These are phyloP conservation scores for Podospora comata DNA, from an alignment of 495 filamentous ascomycete species.

Conservation along the genomic window DNA sequence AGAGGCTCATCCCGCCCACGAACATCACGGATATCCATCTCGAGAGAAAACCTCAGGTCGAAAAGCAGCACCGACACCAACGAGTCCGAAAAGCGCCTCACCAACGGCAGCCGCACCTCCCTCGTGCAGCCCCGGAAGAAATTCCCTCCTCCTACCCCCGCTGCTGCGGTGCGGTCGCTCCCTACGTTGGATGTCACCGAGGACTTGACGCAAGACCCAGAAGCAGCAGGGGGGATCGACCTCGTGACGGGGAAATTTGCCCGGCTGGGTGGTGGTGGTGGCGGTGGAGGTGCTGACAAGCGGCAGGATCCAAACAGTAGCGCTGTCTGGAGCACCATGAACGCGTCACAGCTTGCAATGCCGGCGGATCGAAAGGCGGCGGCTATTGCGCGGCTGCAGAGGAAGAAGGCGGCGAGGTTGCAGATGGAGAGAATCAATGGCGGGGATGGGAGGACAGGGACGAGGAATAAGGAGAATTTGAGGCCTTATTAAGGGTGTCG, in stretches of 20 bases:
- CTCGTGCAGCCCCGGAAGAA: constrained; percentile 1
- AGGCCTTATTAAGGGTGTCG: constrained; percentile 20
- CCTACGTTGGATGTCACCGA: too few relatives aligned
- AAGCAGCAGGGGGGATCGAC: constrained; percentile 28
- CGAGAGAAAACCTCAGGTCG: constrained; percentile 4
- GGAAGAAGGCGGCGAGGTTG: constrained; percentile 46
- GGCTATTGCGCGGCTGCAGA: constrained; percentile 60
- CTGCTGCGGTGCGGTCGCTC: not conserved
- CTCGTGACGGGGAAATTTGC: constrained; percentile 44
- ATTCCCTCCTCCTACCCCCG: constrained; percentile 8
- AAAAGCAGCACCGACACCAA: constrained; percentile 4
- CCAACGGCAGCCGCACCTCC: constrained; percentile 5
- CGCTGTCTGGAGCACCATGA: constrained; percentile 28
- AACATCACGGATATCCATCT: constrained; percentile 7
- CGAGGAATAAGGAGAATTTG: constrained; percentile 47
- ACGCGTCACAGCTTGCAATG: constrained; percentile 45
- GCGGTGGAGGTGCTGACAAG: too few relatives aligned
- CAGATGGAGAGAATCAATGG: not conserved
- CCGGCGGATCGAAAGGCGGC: constrained; percentile 59
- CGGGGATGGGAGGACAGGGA: constrained; percentile 7
- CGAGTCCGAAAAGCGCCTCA: not conserved
- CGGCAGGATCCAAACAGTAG: constrained; percentile 28
- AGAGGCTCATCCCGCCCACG: constrained; percentile 5
- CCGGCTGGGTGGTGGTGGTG: constrained; percentile 33
- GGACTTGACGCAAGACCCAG: constrained; percentile 10